These are phyloP conservation scores for Kluyveromyces siamensis DNA, from an alignment of 805 yeast species.

Conservation along the genomic window DNA sequence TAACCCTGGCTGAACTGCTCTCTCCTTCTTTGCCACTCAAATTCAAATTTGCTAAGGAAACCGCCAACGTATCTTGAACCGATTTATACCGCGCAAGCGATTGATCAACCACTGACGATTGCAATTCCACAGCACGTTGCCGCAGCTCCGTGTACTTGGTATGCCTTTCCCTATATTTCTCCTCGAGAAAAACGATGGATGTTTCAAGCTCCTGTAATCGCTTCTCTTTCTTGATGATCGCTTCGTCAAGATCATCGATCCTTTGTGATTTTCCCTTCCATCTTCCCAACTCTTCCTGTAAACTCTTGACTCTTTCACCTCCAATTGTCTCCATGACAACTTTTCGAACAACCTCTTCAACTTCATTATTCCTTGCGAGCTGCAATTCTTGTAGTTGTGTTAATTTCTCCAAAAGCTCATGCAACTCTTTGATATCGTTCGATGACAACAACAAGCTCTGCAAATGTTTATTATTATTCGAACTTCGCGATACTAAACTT, in stretches of 20 bases:
- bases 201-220: slow-evolving; percentile 5
- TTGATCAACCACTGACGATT: slow-evolving; percentile 1
- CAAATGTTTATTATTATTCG: slow-evolving; percentile 11
- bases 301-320: background rate
- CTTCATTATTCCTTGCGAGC: background rate
- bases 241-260: background rate
- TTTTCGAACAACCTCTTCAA: background rate
- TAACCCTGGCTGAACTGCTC: slow-evolving; percentile 2
- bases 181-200: background rate
- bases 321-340: background rate
- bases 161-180: slow-evolving; percentile 1
- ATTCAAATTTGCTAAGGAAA: slow-evolving; percentile 3
- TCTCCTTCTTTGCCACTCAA: background rate
- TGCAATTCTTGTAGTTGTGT: slow-evolving; percentile 2
- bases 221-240: slow-evolving; percentile 5
- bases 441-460: slow-evolving; percentile 9
- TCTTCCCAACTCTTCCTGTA: background rate
- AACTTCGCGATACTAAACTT: slow-evolving; percentile 8
- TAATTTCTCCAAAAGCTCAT: slow-evolving; percentile 3
- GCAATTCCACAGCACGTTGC: slow-evolving; percentile 3
- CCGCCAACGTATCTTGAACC: slow-evolving; percentile 5
- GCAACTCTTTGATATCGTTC: slow-evolving; percentile 7
- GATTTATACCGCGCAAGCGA: slow-evolving; percentile 4
- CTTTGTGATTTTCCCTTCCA: background rate
- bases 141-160: slow-evolving; percentile 2